These are phyloP conservation scores for Amanita phalloides DNA, from an alignment of 768 basidiomycete genomes.

Conservation along the genomic window DNA sequence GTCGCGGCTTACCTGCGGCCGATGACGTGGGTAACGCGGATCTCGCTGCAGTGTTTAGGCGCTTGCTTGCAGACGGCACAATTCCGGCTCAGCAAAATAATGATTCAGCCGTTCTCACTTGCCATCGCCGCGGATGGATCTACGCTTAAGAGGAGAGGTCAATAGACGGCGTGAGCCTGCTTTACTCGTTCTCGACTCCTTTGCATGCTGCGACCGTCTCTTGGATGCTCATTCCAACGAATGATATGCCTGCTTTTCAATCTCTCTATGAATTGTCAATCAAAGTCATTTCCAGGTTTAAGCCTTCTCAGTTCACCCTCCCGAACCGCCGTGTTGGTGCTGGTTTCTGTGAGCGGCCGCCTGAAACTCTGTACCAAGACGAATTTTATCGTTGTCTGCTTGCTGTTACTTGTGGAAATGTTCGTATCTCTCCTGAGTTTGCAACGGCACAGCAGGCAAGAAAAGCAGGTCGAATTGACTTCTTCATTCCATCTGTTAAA, in stretches of 20 bases:
- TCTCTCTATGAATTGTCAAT: not conserved
- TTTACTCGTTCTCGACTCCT: not conserved
- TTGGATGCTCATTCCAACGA: not conserved
- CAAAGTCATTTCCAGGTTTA: not conserved
- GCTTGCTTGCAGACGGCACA: not conserved
- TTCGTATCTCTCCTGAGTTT: slow-evolving; percentile 5
- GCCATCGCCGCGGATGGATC: not conserved
- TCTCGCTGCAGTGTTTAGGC: not conserved
- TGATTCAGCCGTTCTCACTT: not conserved
- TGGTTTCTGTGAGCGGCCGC: not conserved
- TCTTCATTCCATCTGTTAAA: slow-evolving; percentile 4
- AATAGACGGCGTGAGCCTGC: too few relatives aligned
- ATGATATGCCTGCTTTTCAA: not conserved
- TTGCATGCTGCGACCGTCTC: not conserved
- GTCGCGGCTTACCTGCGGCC: not conserved
- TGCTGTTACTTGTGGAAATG: slow-evolving; percentile 1
- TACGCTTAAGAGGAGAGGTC: not conserved
- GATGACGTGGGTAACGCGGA: not conserved
- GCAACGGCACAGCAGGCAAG: not conserved
- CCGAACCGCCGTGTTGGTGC: not conserved
- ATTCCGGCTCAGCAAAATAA: not conserved
- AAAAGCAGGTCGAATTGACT: slow-evolving; percentile 5
- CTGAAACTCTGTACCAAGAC: slow-evolving; percentile 7
- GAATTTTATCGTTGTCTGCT: slow-evolving; percentile 3
- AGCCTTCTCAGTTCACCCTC: not conserved